Evolutionary conservation across 2,329 filamentous ascomycete genomes (phyloP), one percentile per base, ranked within the genome.

Genomic region (Penicillium sclerotiorum): DNA sequence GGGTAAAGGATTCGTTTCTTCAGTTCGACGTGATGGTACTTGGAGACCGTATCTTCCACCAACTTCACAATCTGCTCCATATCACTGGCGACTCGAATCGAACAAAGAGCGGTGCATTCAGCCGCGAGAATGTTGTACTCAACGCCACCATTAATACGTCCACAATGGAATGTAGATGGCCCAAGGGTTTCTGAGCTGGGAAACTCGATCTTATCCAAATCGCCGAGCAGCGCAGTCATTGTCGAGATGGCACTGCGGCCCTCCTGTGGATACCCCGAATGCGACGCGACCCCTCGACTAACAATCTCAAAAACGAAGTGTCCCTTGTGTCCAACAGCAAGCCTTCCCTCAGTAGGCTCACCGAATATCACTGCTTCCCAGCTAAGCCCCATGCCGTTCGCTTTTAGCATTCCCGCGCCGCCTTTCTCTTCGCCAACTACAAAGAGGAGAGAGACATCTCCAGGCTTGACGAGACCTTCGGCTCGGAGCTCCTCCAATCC

Each of bases 381-480:
- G 6, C 35, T 61, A 46, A 77, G 57, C 4, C 61, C 58, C 52
- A 77, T 68, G 13, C 68, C 60, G 42, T 77, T 77, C 8, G 78
- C 79, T 38, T 76, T 76, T 23, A 75, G 69, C 80, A 82, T 83
- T 3, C 80, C 80, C n/a, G 77, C 76, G 1, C 80, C 80, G 8
- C 75, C 76, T n/a, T 71, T 73, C 50, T 82, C 80, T 58, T 82
- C 80, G 13, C 78, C 80, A 0, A 82, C 76, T 0, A 89, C 86
- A 55, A 81, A 88, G 1, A 87, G 67, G 12, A 89, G 73, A 52
- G 84, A 77, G 0, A 85, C 72, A 59, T 86, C 81, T 2, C 75
- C 75, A 2, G 71, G 65, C n/a, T 47, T 35, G 30, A 83, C 68
- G 27, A 68, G 60, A 0, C 65, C 65, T 0, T 71, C 58, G 0